phyloP scores from a whole-genome alignment of 768 basidiomycete species.

The Favolaschia claudopus region DNA sequence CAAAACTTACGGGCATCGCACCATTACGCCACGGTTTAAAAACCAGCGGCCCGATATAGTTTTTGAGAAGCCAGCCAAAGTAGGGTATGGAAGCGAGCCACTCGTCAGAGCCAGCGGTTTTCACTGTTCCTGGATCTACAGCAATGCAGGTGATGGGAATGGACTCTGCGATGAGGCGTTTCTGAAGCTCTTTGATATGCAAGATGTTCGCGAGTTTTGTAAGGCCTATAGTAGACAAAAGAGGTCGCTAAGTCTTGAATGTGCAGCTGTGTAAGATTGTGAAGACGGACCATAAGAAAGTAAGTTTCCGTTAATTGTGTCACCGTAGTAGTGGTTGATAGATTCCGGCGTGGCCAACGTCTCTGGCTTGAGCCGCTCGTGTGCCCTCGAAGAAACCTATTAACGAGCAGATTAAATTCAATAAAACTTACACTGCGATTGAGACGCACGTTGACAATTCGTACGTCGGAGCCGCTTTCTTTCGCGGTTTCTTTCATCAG shows the following conservation, averaged over 20 bases:
- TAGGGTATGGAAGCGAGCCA: slow-evolving; percentile 2
- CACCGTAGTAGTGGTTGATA: no score
- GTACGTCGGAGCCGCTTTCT: neutral
- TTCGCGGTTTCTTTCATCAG: neutral
- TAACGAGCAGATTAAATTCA: no score
- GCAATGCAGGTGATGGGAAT: slow-evolving; percentile 36
- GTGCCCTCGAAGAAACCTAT: no score
- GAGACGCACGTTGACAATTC: no score
- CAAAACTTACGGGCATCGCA: slow-evolving; percentile 34
- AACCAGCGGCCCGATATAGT: slow-evolving; percentile 28
- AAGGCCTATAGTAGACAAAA: no score
- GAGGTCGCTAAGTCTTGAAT: no score
- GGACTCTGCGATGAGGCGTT: slow-evolving; percentile 38
- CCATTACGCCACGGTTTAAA: slow-evolving; percentile 29
- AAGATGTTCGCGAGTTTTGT: slow-evolving; percentile 28
- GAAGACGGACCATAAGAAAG: no score
- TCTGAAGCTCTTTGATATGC: slow-evolving; percentile 51
- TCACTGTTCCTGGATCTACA: slow-evolving; percentile 39
- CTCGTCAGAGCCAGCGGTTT: slow-evolving; percentile 25
- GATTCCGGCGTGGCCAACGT: no score
- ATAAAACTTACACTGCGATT: no score
- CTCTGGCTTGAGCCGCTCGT: no score
- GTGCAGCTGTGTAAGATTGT: no score
- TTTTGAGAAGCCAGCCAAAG: slow-evolving; percentile 29
- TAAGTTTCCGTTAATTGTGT: no score